Base-by-base conservation (phyloP, 1,284 basidiomycete genomes). In the Erythrobasidium hasegawianum region DNA sequence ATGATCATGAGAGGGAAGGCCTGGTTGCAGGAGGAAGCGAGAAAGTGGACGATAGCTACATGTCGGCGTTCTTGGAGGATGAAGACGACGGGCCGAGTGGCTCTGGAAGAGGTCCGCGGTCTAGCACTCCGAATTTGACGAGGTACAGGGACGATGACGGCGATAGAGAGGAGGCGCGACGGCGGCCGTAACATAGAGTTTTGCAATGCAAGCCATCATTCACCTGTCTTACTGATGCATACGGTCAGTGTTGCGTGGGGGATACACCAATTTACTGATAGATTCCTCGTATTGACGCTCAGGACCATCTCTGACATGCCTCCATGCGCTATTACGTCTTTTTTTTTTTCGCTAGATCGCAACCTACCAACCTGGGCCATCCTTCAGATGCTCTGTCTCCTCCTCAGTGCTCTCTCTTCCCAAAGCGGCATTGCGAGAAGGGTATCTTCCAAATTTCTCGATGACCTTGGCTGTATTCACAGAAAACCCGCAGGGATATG, bases 371-470 rank as follows among this genome's bases (percentile, higher is more conserved):
- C 66, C 66, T 27, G 66, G 53, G 13, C 66, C 66, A 50, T 60
- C 38, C 47, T 68, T 61, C 49, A 68, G 54, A 41, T 55, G 56
- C 22, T 68, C 59, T 10, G 24, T 2, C 33, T 68, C 66, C 40
- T 68, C 66, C 16, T 24, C 16, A 20, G 66, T 68, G 27, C 29
- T 61, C n/a, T 61, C 20, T 29, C 66, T 41, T 9, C 33, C 66
- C 50, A 68, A 24, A 22, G 59, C 59, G 2, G 56, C 40, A 47
- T 68, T 68, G 2, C 66, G 11, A 27, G 52, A 56, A n/a, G 66
- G 66, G 45, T 68, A 68, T 49, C 66, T 54, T 11, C 66, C 59
- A 47, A 68, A 69, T 11, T 58, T 39, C 57, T 71, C 29, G 43
- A 68, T 43, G 27, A 62, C 45, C 29, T 68, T 18, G 59, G 61